Conservation (phyloP, 2,329 filamentous ascomycete genomes). For the Aspergillus floridensis region DNA sequence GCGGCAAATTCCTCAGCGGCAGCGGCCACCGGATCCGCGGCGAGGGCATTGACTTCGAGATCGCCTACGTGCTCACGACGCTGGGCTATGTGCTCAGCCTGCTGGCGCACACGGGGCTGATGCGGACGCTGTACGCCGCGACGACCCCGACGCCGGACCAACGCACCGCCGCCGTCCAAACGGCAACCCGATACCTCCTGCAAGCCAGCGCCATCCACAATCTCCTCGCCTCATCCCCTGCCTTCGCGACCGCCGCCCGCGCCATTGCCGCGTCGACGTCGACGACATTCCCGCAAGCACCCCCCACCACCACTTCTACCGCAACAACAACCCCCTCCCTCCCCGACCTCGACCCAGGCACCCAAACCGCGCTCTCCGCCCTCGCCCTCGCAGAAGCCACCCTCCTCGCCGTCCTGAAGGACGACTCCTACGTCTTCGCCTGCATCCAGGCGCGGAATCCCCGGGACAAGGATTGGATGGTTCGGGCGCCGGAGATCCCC, state of each 20-base stretch:
- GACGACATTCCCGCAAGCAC: slow-evolving; percentile 32
- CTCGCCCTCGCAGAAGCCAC: slow-evolving; percentile 85
- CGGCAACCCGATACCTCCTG: slow-evolving; percentile 74
- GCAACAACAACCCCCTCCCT: slow-evolving; percentile 10
- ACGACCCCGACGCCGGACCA: slow-evolving; percentile 64
- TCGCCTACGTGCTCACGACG: slow-evolving; percentile 74
- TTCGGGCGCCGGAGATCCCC: slow-evolving; percentile 79
- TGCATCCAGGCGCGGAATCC: slow-evolving; percentile 79
- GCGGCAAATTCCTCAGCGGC: neutral
- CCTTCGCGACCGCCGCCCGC: slow-evolving; percentile 31
- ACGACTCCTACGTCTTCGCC: slow-evolving; percentile 84
- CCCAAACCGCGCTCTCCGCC: slow-evolving; percentile 44
- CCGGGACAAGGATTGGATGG: slow-evolving; percentile 94
- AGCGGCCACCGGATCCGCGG: slow-evolving; percentile 58
- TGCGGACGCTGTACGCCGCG: slow-evolving; percentile 66
- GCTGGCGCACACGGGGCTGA: slow-evolving; percentile 68
- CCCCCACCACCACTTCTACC: slow-evolving; percentile 22
- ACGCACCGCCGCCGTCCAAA: slow-evolving; percentile 66
- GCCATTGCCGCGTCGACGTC: slow-evolving; percentile 51
- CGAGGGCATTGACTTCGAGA: slow-evolving; percentile 74
- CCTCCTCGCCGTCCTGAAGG: slow-evolving; percentile 83
- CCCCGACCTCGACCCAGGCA: slow-evolving; percentile 48
- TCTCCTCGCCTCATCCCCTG: slow-evolving; percentile 61
- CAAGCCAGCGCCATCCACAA: slow-evolving; percentile 76
- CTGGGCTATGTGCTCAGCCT: slow-evolving; percentile 72